Evolutionary conservation across 139 green algal species (phyloP), one percentile per base, ranked within the genome.

Genomic region (Nannochloris sp.): DNA sequence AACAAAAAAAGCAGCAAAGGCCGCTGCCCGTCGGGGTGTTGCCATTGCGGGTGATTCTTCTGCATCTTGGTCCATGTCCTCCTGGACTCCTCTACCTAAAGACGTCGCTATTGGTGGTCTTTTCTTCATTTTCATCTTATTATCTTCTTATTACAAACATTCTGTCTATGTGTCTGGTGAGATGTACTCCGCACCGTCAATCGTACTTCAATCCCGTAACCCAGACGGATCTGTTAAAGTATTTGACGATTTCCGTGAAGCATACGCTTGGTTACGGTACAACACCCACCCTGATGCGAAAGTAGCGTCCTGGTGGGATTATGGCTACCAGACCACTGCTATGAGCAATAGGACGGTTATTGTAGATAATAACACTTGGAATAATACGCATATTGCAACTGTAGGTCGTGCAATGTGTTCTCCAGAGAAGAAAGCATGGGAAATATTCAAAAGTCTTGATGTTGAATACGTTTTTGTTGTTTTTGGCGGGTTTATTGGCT

Each of bases 351-450:
- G 90, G 37, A 96, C 87, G 12, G 83, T 94, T 32, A 82, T 96
- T 9, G 89, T 96, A 29, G 90, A 96, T 80, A 96, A 96, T 89
- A 96, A 96, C 78, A 96, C 90, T 2, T 96, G 90, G 90, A 96
- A 96, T 82, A 96, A 93, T 78, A 93, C 86, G 0, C 90, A 96
- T 82, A 96, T 96, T 60, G 90, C 90, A 5, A 95, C 88, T 5
- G 89, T 96, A 39, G 89, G 87, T 8, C 72, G 89, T 1, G 89
- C 88, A 9, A 94, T 95, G 88, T 61, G 80, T 14, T 83, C 70
- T n/a, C 72, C 76, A 23, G 86, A 92, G 66, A 74, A 77, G 29
- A 84, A 90, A 65, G 86, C 83, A 0, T 92, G 85, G 85, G 57
- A 83, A 14, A 89, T 90, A 69, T 92, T 84, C 76, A 61, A 76